phyloP scores from a whole-genome alignment of 139 green algal species.

The Closterium sp. region DNA sequence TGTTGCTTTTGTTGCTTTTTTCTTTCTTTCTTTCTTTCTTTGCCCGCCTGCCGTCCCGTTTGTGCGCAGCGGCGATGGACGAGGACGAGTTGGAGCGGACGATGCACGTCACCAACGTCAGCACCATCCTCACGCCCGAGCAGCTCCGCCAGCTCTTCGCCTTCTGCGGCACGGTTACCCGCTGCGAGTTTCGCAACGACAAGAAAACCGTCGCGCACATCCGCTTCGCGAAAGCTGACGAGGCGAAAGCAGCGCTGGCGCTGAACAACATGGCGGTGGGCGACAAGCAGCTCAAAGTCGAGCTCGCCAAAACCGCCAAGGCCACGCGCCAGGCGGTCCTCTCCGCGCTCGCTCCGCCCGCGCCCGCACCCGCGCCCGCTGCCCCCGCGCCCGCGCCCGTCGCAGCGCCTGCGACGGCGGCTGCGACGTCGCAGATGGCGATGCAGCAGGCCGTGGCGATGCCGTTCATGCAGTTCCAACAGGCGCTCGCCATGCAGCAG shows the following conservation, averaged over 20 bases:
- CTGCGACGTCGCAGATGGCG: conserved; percentile 12
- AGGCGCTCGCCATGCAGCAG: conserved; percentile 61
- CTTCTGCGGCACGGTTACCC: conserved; percentile 59
- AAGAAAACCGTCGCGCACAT: conserved; percentile 56
- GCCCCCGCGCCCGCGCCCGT: background rate
- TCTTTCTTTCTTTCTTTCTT: no score
- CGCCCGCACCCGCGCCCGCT: background rate
- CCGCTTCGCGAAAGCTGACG: conserved; percentile 53
- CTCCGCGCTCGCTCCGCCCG: background rate
- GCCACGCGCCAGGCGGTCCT: conserved; percentile 34
- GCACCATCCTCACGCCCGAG: conserved; percentile 52
- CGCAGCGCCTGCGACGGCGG: background rate
- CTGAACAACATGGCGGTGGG: conserved; percentile 58
- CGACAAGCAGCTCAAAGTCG: conserved; percentile 50
- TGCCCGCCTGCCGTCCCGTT: no score
- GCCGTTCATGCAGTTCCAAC: conserved; percentile 62
- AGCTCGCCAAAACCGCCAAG: conserved; percentile 27
- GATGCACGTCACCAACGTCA: conserved; percentile 57
- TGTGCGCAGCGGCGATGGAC: conserved; percentile 30
- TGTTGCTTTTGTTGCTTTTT: background rate
- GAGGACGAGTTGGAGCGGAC: conserved; percentile 43
- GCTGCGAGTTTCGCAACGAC: conserved; percentile 41
- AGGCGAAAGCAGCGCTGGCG: conserved; percentile 51
- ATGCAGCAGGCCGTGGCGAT: conserved; percentile 58
- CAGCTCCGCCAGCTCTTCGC: conserved; percentile 66